Evolutionary conservation across 768 basidiomycete genomes (phyloP).

Genomic region (Baorangia bicolor): DNA sequence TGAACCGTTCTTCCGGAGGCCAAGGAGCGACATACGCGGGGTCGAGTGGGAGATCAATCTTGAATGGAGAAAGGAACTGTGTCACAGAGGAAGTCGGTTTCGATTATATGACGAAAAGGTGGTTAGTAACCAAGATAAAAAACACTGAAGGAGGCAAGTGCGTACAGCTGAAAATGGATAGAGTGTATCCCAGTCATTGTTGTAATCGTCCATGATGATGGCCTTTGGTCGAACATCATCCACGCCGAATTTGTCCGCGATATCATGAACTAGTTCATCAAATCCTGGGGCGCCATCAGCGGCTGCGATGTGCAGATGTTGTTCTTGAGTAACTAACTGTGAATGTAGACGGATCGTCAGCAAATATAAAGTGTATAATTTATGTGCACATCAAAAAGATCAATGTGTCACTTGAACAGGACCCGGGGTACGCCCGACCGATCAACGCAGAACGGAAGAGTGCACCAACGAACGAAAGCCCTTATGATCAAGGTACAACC

Average conservation of each 20-base stretch:
- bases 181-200: slow-evolving; percentile 84
- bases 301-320: slow-evolving; percentile 76
- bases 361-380: neutral
- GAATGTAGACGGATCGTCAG: neutral
- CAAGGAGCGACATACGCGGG: slow-evolving; percentile 52
- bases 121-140: neutral
- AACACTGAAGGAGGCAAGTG: neutral
- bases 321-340: slow-evolving; percentile 69
- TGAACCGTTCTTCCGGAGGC: slow-evolving; percentile 42
- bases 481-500: neutral
- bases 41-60: slow-evolving; percentile 60
- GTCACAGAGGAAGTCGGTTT: neutral
- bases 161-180: slow-evolving; percentile 78
- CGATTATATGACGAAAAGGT: neutral
- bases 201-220: slow-evolving; percentile 70
- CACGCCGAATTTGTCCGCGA: slow-evolving; percentile 61
- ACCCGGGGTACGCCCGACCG: neutral
- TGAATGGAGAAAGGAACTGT: slow-evolving; percentile 84
- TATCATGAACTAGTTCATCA: slow-evolving; percentile 53
- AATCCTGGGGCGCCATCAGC: slow-evolving; percentile 85
- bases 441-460: neutral
- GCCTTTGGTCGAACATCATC: slow-evolving; percentile 39
- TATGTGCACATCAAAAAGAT: neutral
- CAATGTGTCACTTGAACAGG: neutral
- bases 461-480: neutral